Evolutionary conservation across 208 protist genomes (phyloP), one percentile per base, ranked within the genome.

Genomic region (Endotrypanum monterogeii): DNA sequence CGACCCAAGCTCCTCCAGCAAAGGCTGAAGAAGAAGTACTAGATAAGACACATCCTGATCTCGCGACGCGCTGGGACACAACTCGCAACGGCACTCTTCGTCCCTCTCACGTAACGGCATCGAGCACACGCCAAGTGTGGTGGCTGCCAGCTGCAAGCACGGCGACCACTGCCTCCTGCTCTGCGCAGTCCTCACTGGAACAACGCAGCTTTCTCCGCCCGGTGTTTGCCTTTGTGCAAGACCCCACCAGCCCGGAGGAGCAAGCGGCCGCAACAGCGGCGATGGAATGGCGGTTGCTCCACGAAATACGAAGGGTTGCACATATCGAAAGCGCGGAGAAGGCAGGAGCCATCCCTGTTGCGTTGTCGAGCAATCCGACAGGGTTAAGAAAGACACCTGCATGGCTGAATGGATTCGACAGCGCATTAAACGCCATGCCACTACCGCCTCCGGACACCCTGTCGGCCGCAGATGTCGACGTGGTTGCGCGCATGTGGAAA

Each of bases 41-140:
- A 2, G 58, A 61, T 28, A 76, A 80, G 25, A 89, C 84, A 14
- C 88, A 93, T 66, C 88, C 88, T 1, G 23, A 71, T 12, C 44
- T 92, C 6, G 79, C 76, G 1, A 52, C 66, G 11, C 74, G 83
- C 9, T 95, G 90, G 90, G 90, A 95, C 55, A 8, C 25, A 0
- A 72, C 79, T 44, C 62, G 69, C 20, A 95, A 95, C 76, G 88
- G 90, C 14, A 41, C 73, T 11, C 76, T 92, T 37, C 46, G n/a
- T 20, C 88, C 90, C 12, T 62, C 71, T 20, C 80, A 92, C 30
- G 85, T 95, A 4, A 79, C 72, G 18, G 75, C 77, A 14, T 66
- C 76, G 48, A 91, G 86, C 74, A 85, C 84, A 12, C 54, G 84
- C 28, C 74, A 18, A 25, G 90, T 91, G 56, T 95, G 90, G 90